Conservation (phyloP, 495 filamentous ascomycete species). For the Cryomyces minteri region DNA sequence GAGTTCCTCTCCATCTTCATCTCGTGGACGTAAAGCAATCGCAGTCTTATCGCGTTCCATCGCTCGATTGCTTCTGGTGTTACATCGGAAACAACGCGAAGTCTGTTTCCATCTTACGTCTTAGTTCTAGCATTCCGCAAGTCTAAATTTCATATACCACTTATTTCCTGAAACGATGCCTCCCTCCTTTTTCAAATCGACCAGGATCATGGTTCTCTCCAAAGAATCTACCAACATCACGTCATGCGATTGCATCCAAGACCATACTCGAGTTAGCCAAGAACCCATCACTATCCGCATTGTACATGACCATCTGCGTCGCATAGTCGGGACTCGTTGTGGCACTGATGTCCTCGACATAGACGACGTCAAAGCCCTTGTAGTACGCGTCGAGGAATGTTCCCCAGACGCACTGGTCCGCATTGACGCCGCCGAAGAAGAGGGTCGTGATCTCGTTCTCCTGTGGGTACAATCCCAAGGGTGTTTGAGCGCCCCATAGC, state of each 20-base stretch:
- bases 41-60: no score
- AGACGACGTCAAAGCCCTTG: conserved; percentile 14
- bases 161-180: no score
- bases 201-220: not conserved
- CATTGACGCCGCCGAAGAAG: conserved; percentile 14
- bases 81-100: no score
- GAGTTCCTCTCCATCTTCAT: no score
- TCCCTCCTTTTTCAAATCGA: no score
- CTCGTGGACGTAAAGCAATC: no score
- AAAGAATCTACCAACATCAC: not conserved
- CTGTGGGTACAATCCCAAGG: conserved; percentile 12
- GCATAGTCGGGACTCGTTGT: conserved; percentile 12
- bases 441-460: conserved; percentile 17
- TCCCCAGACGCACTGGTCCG: conserved; percentile 17
- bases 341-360: conserved; percentile 12
- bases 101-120: no score
- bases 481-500: conserved; percentile 18
- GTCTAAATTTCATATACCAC: no score
- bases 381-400: conserved; percentile 19
- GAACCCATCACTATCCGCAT: conserved; percentile 2
- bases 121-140: no score
- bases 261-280: not conserved
- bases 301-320: conserved; percentile 13
- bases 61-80: no score
- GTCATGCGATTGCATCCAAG: not conserved